These are phyloP conservation scores for Articulospora tetracladia DNA, from an alignment of 495 filamentous ascomycete species.

Conservation along the genomic window DNA sequence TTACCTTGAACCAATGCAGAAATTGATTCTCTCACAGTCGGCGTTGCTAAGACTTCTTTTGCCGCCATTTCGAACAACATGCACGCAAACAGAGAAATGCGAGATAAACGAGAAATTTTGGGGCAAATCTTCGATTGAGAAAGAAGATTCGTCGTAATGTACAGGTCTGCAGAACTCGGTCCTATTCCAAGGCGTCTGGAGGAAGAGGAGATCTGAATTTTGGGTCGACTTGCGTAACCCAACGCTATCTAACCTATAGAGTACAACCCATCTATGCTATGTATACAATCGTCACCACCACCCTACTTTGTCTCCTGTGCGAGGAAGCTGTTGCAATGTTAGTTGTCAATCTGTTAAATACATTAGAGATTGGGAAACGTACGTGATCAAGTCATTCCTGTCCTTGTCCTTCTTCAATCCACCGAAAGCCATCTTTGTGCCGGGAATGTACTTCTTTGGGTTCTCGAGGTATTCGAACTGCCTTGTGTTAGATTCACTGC, in stretches of 20 bases:
- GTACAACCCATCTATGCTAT: constrained; percentile 18
- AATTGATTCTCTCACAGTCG: no score
- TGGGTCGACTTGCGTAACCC: constrained; percentile 1
- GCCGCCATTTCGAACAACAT: no score
- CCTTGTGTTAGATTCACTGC: neutral
- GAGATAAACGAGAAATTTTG: neutral
- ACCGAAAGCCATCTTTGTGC: constrained; percentile 99
- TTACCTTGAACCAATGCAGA: no score
- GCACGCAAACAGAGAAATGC: neutral
- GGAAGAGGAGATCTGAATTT: constrained; percentile 4
- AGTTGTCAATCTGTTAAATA: neutral
- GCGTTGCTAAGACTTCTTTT: no score
- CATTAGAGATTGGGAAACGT: constrained; percentile 39
- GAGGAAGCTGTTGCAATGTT: constrained; percentile 23
- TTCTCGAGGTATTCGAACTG: constrained; percentile 88
- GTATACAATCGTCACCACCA: constrained; percentile 13
- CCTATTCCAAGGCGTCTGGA: neutral
- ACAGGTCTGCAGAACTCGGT: neutral
- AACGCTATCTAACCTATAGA: constrained; percentile 18
- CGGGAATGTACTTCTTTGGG: constrained; percentile 95
- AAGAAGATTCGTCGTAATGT: neutral
- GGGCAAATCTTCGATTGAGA: neutral
- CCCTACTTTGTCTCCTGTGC: constrained; percentile 26
- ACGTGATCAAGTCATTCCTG: constrained; percentile 98
- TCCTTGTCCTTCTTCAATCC: constrained; percentile 99